Evolutionary conservation across 75 land plant species (phyloP).

Genomic region (Sequoia sempervirens): DNA sequence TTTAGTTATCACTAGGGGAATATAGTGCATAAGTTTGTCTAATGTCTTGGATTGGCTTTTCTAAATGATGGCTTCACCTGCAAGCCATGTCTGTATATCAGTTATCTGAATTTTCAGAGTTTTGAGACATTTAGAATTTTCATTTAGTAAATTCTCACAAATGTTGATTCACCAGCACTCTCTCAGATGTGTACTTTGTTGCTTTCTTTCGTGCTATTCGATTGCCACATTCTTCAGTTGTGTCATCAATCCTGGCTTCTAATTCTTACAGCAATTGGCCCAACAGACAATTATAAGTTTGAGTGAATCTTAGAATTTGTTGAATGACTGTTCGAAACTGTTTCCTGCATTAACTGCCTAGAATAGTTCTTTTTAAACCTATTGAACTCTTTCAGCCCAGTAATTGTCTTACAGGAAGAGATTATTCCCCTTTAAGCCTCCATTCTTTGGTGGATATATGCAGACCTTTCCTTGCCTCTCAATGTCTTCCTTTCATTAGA

Average conservation of each 20-base stretch:
- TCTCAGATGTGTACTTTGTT: neutral
- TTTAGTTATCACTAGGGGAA: neutral
- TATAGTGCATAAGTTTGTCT: neutral
- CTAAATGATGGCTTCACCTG: neutral
- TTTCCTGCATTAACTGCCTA: too few relatives aligned
- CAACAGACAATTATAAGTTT: neutral
- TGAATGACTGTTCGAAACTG: neutral
- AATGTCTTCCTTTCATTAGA: too few relatives aligned
- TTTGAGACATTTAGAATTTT: neutral
- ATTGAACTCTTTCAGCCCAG: too few relatives aligned
- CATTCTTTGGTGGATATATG: too few relatives aligned
- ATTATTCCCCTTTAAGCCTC: too few relatives aligned
- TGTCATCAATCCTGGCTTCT: neutral
- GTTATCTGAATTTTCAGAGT: neutral
- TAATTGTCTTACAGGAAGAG: too few relatives aligned
- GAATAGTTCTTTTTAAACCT: too few relatives aligned
- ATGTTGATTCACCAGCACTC: neutral
- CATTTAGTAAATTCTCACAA: neutral
- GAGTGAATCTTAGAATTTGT: neutral
- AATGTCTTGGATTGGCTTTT: neutral
- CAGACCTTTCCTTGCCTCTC: too few relatives aligned
- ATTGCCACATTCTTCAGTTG: neutral
- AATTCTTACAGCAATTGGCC: neutral
- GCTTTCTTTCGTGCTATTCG: neutral
- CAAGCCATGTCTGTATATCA: neutral